Evolutionary conservation across 2,329 filamentous ascomycete genomes (phyloP).

Genomic region (Dothiorella sarmentorum): DNA sequence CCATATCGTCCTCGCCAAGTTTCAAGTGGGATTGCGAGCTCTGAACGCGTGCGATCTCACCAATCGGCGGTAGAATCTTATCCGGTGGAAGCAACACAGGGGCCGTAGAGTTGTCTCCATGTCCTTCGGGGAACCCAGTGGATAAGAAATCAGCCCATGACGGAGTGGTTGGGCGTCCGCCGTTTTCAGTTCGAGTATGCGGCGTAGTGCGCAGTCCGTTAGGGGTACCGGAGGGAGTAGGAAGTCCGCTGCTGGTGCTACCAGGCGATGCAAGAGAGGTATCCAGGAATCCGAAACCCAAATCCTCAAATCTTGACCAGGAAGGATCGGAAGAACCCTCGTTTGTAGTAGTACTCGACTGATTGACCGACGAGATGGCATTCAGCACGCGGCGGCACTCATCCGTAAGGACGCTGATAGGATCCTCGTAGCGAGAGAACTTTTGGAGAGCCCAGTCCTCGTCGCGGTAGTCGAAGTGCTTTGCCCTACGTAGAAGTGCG

Average conservation of each 20-base stretch:
- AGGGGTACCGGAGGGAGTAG: constrained; percentile 21
- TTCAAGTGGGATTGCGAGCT: constrained; percentile 77
- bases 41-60: constrained; percentile 62
- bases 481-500: constrained; percentile 80
- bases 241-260: constrained; percentile 28
- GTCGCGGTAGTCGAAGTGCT: constrained; percentile 92
- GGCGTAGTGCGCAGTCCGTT: constrained; percentile 62
- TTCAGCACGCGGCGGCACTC: constrained; percentile 89
- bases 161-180: constrained; percentile 84
- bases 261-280: constrained; percentile 45
- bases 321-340: constrained; percentile 63
- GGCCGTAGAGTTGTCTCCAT: constrained; percentile 58
- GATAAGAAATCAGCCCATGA: constrained; percentile 98
- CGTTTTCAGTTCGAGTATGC: constrained; percentile 61
- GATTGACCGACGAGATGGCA: constrained; percentile 83
- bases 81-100: constrained; percentile 84
- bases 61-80: constrained; percentile 83
- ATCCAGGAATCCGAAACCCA: constrained; percentile 77
- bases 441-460: constrained; percentile 79
- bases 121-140: constrained; percentile 80
- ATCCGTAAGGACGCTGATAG: constrained; percentile 81
- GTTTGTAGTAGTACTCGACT: constrained; percentile 63
- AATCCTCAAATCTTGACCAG: constrained; percentile 95
- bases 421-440: constrained; percentile 87
- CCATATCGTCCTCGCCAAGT: constrained; percentile 64